Evolutionary conservation across 2,329 filamentous ascomycete genomes (phyloP).

Genomic region (Xylaria sp.): DNA sequence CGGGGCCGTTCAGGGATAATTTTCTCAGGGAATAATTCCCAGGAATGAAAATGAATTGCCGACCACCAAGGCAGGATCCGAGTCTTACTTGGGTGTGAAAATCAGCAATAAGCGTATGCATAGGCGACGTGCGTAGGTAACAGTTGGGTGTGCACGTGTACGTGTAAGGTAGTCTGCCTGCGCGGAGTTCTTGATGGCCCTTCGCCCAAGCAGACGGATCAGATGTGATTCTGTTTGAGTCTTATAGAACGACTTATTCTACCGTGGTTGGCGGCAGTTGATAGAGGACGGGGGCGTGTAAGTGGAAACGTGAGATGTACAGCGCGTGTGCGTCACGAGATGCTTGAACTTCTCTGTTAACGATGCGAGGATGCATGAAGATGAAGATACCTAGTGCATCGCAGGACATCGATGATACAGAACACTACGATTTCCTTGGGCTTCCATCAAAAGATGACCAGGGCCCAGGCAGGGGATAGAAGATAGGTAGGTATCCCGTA

Average conservation of each 20-base stretch:
- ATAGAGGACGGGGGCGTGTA: not conserved
- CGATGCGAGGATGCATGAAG: not conserved
- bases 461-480: not conserved
- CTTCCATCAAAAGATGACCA: not conserved
- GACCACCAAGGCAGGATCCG: slow-evolving; percentile 9
- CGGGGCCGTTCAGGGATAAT: slow-evolving; percentile 7
- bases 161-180: not conserved
- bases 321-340: not conserved
- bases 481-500: too few species aligned
- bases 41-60: slow-evolving; percentile 8
- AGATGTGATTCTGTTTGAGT: not conserved
- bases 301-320: not conserved
- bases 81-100: slow-evolving; percentile 19
- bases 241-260: not conserved
- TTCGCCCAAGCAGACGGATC: not conserved
- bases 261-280: not conserved
- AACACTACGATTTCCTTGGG: not conserved
- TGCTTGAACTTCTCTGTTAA: not conserved
- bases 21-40: slow-evolving; percentile 9
- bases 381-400: not conserved
- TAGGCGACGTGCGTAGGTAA: slow-evolving; percentile 4
- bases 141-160: slow-evolving; percentile 7
- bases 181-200: not conserved
- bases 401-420: not conserved
- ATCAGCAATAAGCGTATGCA: slow-evolving; percentile 14